Base-by-base conservation (phyloP, 2,329 filamentous ascomycete species). In the Cladophialophora immunda region DNA sequence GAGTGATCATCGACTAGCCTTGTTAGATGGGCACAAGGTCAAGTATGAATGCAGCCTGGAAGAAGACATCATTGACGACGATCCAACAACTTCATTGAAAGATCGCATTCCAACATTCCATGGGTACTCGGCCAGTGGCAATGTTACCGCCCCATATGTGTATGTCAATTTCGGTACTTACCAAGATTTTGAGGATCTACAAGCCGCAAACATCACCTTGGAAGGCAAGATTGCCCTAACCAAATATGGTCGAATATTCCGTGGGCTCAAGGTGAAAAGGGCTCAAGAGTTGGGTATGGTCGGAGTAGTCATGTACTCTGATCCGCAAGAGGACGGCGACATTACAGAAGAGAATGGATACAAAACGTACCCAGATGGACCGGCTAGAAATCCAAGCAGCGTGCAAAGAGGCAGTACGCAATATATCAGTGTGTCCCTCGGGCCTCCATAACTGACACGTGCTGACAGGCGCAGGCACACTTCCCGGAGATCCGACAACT, bases 131-230 rank as follows among this genome's bases (percentile, higher is more conserved):
- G 93, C 93, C 4, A 94, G 85, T 67, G 94, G 94, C 30, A 97
- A 98, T 77, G 94, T 96, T 56, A 97, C 94, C 0, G 93, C 88
- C 2, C 87, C 88, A 15, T 95, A 92, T 71, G 92, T 97, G 34
- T 98, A 90, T 75, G 93, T 92, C 76, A 97, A 97, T 79, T 97
- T 95, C 75, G 94, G 94, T 60, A 95, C 92, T 0, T 96, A 90
- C 75, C 81, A 86, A 70, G 94, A 98, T 76, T 98, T 90, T 71
- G 90, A 95, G 73, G 93, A 97, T 70, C 84, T 98, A 15, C 75
- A 90, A 52, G 85, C 87, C 45, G 90, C 92, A 41, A 92, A 93
- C 71, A 80, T 97, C 65, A 89, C 86, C 65, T 81, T 98, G 47
- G 78, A 89, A 71, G 94, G 93, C 56, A 97, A 97, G 79, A 94